A percentile compares a stretch with the other conserved stretches of the same genome.
Evolutionary conservation across 2,329 filamentous ascomycete genomes (phyloP).

Genomic region (Stylonectria norvegica): DNA sequence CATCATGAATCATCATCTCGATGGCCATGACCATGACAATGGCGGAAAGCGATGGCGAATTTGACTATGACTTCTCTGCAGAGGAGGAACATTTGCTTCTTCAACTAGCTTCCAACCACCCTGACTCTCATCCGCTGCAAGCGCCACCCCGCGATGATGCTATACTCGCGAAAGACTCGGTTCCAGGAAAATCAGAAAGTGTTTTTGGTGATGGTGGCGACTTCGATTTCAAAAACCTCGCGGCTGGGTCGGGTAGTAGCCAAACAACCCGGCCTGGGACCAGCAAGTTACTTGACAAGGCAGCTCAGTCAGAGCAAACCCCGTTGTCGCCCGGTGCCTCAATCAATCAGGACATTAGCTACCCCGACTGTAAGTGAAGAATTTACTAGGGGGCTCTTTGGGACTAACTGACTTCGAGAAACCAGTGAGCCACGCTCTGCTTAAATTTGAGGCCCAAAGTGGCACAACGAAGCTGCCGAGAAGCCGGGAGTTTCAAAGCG

Average conservation of each 20-base stretch:
- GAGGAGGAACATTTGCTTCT: slow-evolving; percentile 45
- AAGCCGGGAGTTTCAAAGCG: too few species aligned
- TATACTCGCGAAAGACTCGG: slow-evolving; percentile 19
- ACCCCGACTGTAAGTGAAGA: slow-evolving; percentile 51
- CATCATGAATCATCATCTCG: slow-evolving; percentile 22
- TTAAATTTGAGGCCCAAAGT: slow-evolving; percentile 16
- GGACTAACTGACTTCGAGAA: slow-evolving; percentile 63
- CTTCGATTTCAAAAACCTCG: neutral
- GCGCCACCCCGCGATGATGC: slow-evolving; percentile 9
- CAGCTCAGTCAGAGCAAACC: slow-evolving; percentile 10
- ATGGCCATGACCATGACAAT: slow-evolving; percentile 13
- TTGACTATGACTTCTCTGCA: slow-evolving; percentile 44
- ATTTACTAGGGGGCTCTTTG: slow-evolving; percentile 6
- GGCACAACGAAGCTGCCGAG: slow-evolving; percentile 13
- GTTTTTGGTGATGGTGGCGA: slow-evolving; percentile 9
- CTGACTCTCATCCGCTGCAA: neutral
- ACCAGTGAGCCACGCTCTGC: slow-evolving; percentile 54
- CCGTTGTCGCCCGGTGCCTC: slow-evolving; percentile 12
- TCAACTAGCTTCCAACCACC: slow-evolving; percentile 28
- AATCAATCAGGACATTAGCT: slow-evolving; percentile 34
- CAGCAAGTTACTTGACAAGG: neutral
- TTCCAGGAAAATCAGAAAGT: slow-evolving; percentile 18
- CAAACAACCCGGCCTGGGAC: neutral
- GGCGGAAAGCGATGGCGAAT: slow-evolving; percentile 40
- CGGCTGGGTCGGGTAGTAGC: slow-evolving; percentile 3